phyloP scores from a whole-genome alignment of 140 eudicot genomes.

The Senecio squalidus region DNA sequence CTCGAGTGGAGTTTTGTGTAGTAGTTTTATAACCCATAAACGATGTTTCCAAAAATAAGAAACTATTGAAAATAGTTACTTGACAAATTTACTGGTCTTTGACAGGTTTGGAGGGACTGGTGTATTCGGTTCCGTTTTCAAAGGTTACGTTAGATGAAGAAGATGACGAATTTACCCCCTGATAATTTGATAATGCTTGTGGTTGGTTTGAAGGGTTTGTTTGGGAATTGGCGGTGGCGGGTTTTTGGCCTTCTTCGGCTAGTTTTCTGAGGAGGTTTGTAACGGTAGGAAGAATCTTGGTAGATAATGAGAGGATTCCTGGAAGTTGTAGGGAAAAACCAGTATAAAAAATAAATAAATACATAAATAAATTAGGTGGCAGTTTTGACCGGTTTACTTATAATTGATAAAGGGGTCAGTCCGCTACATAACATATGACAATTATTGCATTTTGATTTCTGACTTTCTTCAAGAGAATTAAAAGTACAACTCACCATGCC shows the following conservation, averaged over 20 bases:
- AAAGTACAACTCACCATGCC: conserved; percentile 73
- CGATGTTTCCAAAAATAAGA: conserved; percentile 4
- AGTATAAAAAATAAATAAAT: conserved; percentile 23
- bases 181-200: conserved; percentile 28
- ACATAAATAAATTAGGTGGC: neutral
- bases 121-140: conserved; percentile 50
- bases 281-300: conserved; percentile 68
- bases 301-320: conserved; percentile 68
- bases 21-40: neutral
- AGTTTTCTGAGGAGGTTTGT: conserved; percentile 66
- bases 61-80: neutral
- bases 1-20: conserved; percentile 1
- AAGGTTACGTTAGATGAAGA: conserved; percentile 50
- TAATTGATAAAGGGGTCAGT: no score
- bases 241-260: conserved; percentile 70
- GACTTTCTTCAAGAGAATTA: neutral
- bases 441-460: neutral
- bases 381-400: neutral
- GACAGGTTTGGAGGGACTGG: conserved; percentile 31
- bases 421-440: no score
- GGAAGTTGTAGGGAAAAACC: conserved; percentile 58
- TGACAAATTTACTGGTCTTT: conserved; percentile 21
- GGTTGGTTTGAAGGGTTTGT: conserved; percentile 28
- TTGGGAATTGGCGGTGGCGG: conserved; percentile 28
- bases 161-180: conserved; percentile 43